A percentile compares a stretch with the other conserved stretches of the same genome.
Evolutionary conservation across 2,329 filamentous ascomycete genomes (phyloP).

Genomic region (Alternaria sp.): DNA sequence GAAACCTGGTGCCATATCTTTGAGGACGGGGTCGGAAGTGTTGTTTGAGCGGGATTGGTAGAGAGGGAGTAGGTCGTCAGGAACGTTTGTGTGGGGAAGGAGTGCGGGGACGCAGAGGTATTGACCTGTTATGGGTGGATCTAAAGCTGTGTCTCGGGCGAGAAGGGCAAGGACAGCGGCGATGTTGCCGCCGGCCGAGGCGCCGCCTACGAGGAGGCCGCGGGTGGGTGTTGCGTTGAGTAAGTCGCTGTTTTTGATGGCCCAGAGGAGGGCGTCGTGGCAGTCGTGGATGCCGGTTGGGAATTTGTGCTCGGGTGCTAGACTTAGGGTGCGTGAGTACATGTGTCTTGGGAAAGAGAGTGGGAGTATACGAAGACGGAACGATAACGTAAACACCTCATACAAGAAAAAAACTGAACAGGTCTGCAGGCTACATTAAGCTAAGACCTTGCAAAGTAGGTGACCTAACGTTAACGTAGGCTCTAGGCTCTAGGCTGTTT

Average conservation of each 20-base stretch:
- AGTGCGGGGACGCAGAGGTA: constrained; percentile 57
- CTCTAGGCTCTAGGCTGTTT: too few species aligned
- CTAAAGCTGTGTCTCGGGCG: constrained; percentile 50
- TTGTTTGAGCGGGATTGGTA: constrained; percentile 47
- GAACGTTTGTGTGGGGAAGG: constrained; percentile 50
- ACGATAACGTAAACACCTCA: too few species aligned
- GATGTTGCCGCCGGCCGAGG: constrained; percentile 60
- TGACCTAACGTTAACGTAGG: too few species aligned
- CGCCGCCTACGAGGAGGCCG: constrained; percentile 60
- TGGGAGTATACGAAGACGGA: too few species aligned
- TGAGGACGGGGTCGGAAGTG: constrained; percentile 32
- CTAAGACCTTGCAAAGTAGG: too few species aligned
- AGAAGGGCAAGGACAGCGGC: constrained; percentile 56
- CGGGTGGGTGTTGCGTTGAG: constrained; percentile 51
- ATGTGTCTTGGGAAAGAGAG: too few species aligned
- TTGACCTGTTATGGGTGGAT: constrained; percentile 54
- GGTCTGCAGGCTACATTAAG: too few species aligned
- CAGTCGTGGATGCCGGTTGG: constrained; percentile 57
- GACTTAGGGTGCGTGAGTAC: constrained; percentile 29
- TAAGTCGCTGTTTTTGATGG: constrained; percentile 30
- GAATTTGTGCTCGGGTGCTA: constrained; percentile 60
- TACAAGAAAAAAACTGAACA: too few species aligned
- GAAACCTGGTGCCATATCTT: constrained; percentile 9
- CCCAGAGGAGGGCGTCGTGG: constrained; percentile 55
- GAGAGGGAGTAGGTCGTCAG: constrained; percentile 48